A percentile compares a stretch with the other conserved stretches of the same genome.
These are phyloP conservation scores for Eucalyptus rudis DNA, from an alignment of 345 rosid species.

Conservation along the genomic window DNA sequence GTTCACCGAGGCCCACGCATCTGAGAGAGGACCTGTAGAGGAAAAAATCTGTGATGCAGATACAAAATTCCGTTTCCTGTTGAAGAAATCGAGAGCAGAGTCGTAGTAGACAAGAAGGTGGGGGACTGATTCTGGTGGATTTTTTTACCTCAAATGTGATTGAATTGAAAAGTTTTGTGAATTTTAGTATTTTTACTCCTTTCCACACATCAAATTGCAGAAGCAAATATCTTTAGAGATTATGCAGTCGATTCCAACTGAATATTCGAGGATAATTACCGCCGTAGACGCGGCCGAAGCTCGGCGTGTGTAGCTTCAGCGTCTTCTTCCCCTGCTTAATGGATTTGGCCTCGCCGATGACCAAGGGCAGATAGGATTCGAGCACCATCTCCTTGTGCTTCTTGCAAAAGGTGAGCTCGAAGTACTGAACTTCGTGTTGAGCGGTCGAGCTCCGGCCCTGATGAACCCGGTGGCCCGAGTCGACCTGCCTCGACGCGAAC, in stretches of 20 bases:
- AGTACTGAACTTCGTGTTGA: constrained; percentile 21
- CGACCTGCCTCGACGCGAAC: constrained; percentile 5
- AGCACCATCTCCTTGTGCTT: constrained; percentile 39
- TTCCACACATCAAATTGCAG: not conserved
- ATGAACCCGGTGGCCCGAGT: constrained; percentile 8
- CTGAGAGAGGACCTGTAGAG: not conserved
- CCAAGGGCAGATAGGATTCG: constrained; percentile 35
- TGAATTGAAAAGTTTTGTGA: not conserved
- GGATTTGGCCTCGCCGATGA: constrained; percentile 24
- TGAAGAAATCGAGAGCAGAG: not conserved
- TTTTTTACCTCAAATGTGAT: not conserved
- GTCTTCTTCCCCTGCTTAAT: constrained; percentile 32
- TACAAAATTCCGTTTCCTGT: not conserved
- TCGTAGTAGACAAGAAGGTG: not conserved
- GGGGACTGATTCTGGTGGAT: not conserved
- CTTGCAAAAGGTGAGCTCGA: constrained; percentile 41
- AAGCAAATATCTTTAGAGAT: not conserved
- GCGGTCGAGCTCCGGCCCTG: constrained; percentile 2
- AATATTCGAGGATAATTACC: not conserved
- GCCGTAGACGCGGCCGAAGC: not conserved
- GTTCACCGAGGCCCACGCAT: constrained; percentile 50
- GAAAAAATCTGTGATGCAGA: not conserved
- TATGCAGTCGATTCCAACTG: not conserved
- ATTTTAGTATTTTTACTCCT: not conserved
- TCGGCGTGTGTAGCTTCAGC: constrained; percentile 38